Evolutionary conservation across 768 basidiomycete species (phyloP).

Genomic region (Podaxis pistillaris): DNA sequence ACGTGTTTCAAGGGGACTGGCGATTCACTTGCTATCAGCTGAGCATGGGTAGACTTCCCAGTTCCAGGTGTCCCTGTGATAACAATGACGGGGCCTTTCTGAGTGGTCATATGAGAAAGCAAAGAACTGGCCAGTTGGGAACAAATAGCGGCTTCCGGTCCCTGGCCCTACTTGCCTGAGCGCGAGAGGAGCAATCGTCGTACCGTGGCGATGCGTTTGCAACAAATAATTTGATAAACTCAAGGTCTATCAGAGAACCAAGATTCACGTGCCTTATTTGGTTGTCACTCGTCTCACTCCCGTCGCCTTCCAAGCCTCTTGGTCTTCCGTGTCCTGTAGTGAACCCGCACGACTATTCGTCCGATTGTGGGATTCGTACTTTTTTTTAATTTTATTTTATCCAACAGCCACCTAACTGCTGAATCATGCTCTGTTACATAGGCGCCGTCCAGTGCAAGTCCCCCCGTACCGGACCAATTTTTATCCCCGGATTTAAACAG

Average conservation of each 20-base stretch:
- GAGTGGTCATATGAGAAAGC: slow-evolving; percentile 4
- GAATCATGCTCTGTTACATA: no score
- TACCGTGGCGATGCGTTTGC: not conserved
- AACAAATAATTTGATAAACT: slow-evolving; percentile 1
- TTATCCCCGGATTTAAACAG: not conserved
- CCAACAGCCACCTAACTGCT: no score
- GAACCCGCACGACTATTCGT: not conserved
- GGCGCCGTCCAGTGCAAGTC: not conserved
- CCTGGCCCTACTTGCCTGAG: not conserved
- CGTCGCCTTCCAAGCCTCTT: not conserved
- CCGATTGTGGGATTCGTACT: not conserved
- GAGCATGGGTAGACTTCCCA: slow-evolving; percentile 92
- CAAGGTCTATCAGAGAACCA: not conserved
- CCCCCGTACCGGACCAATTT: not conserved
- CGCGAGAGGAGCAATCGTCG: not conserved
- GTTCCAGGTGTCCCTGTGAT: slow-evolving; percentile 95
- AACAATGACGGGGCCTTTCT: slow-evolving; percentile 63
- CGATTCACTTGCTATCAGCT: slow-evolving; percentile 74
- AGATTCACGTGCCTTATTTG: slow-evolving; percentile 6
- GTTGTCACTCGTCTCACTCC: not conserved
- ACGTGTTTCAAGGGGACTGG: slow-evolving; percentile 73
- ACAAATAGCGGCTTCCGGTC: not conserved
- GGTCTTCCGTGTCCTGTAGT: not conserved
- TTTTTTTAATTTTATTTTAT: not conserved
- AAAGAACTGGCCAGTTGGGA: not conserved